phyloP scores from a whole-genome alignment of 768 basidiomycete species.

The Hortiboletus campestris region DNA sequence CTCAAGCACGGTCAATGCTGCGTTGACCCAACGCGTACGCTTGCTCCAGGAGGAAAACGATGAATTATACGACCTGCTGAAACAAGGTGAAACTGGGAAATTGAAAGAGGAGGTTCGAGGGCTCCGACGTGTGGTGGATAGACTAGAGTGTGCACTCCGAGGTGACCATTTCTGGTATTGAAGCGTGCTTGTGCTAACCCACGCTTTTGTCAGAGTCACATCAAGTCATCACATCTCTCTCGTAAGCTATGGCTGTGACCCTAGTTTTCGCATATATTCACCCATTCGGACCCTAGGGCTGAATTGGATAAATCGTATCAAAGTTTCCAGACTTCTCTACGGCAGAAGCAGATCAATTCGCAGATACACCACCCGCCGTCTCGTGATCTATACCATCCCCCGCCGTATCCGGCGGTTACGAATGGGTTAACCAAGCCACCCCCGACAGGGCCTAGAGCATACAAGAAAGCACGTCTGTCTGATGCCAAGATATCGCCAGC shows the following conservation, averaged over 20 bases:
- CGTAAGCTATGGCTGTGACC: conserved; percentile 48
- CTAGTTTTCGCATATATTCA: conserved; percentile 10
- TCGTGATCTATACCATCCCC: conserved; percentile 43
- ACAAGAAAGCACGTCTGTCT: conserved; percentile 76
- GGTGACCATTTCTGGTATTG: conserved; percentile 43
- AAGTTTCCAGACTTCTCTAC: conserved; percentile 46
- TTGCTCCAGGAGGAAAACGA: conserved; percentile 85
- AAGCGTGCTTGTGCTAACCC: conserved; percentile 7
- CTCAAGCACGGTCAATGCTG: conserved; percentile 62
- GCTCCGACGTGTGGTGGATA: conserved; percentile 62
- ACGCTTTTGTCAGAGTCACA: conserved; percentile 62
- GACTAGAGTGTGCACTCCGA: conserved; percentile 72
- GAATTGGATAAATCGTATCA: conserved; percentile 80
- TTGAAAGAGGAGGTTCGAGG: conserved; percentile 79
- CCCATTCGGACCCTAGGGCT: conserved; percentile 42
- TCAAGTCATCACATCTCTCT: conserved; percentile 62
- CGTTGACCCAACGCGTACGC: conserved; percentile 70
- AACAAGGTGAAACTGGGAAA: conserved; percentile 72
- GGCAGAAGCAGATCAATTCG: conserved; percentile 37
- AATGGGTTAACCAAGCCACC: conserved; percentile 48
- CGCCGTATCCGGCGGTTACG: conserved; percentile 30
- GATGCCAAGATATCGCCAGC: conserved; percentile 42
- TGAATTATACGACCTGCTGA: conserved; percentile 75
- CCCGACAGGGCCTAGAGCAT: conserved; percentile 77
- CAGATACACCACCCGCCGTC: conserved; percentile 37